Conservation (phyloP, 208 protist species). For the Acanthamoeba castellanii region DNA sequence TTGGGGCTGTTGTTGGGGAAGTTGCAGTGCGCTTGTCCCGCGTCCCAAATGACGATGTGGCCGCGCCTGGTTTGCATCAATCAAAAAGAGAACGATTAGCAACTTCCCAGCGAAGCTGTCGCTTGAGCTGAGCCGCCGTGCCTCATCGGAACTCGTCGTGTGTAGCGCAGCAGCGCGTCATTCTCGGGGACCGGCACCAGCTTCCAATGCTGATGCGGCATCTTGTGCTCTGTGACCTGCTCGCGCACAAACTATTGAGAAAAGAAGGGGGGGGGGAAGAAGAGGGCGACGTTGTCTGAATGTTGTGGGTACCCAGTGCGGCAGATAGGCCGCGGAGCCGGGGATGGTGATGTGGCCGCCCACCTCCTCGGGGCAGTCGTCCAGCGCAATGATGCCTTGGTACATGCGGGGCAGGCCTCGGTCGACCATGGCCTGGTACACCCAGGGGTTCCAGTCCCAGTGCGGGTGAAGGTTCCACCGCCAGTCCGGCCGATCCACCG, state of each 20-base stretch:
- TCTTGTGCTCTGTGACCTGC: constrained; percentile 24
- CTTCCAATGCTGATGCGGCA: not conserved
- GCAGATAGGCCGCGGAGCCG: constrained; percentile 12
- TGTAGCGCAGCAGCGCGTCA: constrained; percentile 11
- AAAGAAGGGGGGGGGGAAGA: no score
- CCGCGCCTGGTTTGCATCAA: no score
- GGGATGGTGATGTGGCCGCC: constrained; percentile 30
- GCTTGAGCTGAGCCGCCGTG: no score
- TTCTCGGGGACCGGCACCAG: not conserved
- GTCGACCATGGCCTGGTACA: constrained; percentile 1
- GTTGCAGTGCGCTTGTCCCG: constrained; percentile 12
- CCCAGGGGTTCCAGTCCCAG: constrained; percentile 67
- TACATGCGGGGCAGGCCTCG: constrained; percentile 24
- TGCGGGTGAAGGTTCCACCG: constrained; percentile 26
- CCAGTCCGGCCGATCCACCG: constrained; percentile 30
- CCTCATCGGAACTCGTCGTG: constrained; percentile 21
- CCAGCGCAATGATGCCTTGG: constrained; percentile 38
- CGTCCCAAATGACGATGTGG: constrained; percentile 57
- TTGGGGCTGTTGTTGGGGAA: constrained; percentile 48
- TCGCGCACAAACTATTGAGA: no score
- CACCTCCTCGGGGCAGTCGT: constrained; percentile 51
- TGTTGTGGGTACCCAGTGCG: not conserved
- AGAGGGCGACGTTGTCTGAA: no score
- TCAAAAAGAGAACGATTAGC: no score
- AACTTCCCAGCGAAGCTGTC: no score